Evolutionary conservation across 345 rosid species (phyloP).

Genomic region (Heritiera littoralis): DNA sequence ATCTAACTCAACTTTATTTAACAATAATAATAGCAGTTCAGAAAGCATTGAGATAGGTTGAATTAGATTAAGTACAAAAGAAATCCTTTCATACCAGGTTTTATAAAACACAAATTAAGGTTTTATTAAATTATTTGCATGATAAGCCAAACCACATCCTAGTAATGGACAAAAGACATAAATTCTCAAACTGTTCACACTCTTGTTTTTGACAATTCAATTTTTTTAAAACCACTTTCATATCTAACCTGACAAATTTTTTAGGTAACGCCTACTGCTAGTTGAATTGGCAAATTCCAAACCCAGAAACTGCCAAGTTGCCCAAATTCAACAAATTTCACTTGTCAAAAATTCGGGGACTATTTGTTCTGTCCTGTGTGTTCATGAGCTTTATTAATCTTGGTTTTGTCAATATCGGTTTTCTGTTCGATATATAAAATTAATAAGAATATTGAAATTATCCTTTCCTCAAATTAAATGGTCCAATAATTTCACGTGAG

Average conservation of each 20-base stretch:
- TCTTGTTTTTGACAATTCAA: not conserved
- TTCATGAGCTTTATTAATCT: too few species aligned
- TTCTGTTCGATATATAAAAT: too few species aligned
- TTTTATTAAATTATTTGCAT: not conserved
- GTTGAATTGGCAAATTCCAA: not conserved
- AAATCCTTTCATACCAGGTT: not conserved
- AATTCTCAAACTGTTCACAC: slow-evolving; percentile 17
- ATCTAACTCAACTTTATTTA: slow-evolving; percentile 7
- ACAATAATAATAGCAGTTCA: not conserved
- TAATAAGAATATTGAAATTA: too few species aligned
- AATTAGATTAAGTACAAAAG: not conserved
- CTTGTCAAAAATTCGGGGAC: not conserved
- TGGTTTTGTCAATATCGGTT: too few species aligned
- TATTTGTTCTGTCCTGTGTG: too few species aligned
- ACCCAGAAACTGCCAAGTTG: slow-evolving; percentile 1
- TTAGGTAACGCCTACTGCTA: not conserved
- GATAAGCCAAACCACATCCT: not conserved
- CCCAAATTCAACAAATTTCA: not conserved
- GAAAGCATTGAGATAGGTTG: not conserved
- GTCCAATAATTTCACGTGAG: too few species aligned
- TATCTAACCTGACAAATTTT: not conserved
- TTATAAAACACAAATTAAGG: not conserved
- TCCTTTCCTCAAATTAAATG: too few species aligned
- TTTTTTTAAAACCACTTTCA: not conserved
- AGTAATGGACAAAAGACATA: not conserved